Base-by-base conservation (phyloP, 441 rosid genomes). In the Pelargonium cotyledonis region DNA sequence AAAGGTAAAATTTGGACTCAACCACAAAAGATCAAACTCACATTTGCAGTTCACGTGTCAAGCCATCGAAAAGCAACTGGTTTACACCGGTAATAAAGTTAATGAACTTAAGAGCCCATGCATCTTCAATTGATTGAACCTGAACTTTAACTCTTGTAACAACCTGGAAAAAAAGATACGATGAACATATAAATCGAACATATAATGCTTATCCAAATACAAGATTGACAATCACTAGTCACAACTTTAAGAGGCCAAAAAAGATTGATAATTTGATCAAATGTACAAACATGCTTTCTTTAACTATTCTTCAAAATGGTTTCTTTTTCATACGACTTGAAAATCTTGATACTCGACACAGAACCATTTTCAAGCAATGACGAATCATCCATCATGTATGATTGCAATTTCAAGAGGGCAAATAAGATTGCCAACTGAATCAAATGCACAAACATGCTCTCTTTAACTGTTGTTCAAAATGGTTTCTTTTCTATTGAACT, bases 31-130 rank as follows among this genome's bases (percentile, higher is more conserved):
- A 41, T 64, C 67, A 11, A 75, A 82, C 98, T 87, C 82, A 92
- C 98, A 92, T 41, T 4, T 85, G 82, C 64, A 92, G 75, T 80
- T 92, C 98, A 69, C 95, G 96, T 1, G 98, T 90, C 72, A 81
- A 64, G 53, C 96, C 95, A 73, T 88, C 85, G 9, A 80, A 77
- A 77, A 92, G 67, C 65, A 88, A 81, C 29, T 89, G 98, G 65
- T 88, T 81, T 41, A 80, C 83, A 51, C 93, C 85, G 1, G 76
- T 76, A 18, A 90, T 85, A 74, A 85, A 88, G 80, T 85, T 84
- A 16, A 87, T 5, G 3, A 92, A 76, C 76, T 85, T 88, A 66
- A 85, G 9, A 4, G 95, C 98, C 88, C 98, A 92, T 44, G 35
- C 69, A 76, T 92, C 96, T 85, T 92, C 98, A 2, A 8, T 31